Base-by-base conservation (phyloP, 108 stramenopile species). In the Aurantiochytrium sp. region DNA sequence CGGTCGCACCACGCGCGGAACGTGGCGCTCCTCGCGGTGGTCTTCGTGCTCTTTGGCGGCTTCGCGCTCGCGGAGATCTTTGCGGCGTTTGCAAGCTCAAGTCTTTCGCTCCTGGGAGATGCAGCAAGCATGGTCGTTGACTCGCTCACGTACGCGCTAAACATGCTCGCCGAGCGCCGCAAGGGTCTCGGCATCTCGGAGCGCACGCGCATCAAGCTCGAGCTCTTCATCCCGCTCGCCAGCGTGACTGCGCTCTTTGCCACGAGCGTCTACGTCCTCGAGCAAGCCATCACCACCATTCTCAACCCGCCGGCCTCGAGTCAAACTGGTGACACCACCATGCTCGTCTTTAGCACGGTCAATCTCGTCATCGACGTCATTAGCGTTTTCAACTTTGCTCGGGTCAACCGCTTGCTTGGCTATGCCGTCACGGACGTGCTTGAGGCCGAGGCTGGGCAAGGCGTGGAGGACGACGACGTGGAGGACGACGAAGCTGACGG, bases 51-150 rank as follows among this genome's bases (percentile, higher is more conserved):
- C 51, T 83, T 83, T 35, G 76, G 76, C n/a, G 76, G 76, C 49
- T 83, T 83, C 51, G 76, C 76, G 45, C 76, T 83, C 19, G 51
- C 49, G n/a, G 76, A 83, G 76, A 53, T 83, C 49, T 53, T 83
- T 35, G 76, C 76, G n/a, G 76, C 76, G 19, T 53, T 83, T 23
- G 76, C 76, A 6, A 53, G 49, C 19, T 53, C 45, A 14, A 83
- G 76, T 35, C 51, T 83, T 6, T 83, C 76, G 49, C 76, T 83
- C 2, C 76, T 83, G 23, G 76, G 76, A 6, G 76, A 83, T 35
- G 76, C 76, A 8, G 76, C 76, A 18, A 88, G 60, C 43, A 88
- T 88, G 88, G 59, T 64, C 88, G 60, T 88, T 21, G 88, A 88
- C 45, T 60, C 88, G 12, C 10, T 60, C 28, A 69, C 88, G 5